Base-by-base conservation (phyloP, 2,329 filamentous ascomycete genomes). In the Verticillium isaacii region DNA sequence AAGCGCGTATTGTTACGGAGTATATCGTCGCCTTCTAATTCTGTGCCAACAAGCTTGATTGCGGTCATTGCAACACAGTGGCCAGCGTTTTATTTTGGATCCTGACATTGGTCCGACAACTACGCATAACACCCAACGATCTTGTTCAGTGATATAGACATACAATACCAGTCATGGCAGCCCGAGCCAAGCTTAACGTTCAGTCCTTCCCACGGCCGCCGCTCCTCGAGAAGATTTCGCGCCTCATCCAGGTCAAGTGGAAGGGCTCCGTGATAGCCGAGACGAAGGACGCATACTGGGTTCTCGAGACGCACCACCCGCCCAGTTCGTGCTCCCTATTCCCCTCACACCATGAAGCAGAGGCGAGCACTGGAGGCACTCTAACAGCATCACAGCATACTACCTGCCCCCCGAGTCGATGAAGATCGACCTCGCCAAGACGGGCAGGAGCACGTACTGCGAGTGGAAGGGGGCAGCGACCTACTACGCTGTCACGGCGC, bases 381-480 rank as follows among this genome's bases (percentile, higher is more conserved):
- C 23, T 32, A 5, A 61, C 60, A 12, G 25, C 9, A 7, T 9
- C 37, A 39, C 64, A 84, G 82, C 85, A 32, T 88, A 88, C 71
- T 88, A 88, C 68, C 74, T 89, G 5, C 84, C 86, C 1, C 79
- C 77, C 1, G 76, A 77, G 2, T 76, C 79, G 14, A 67, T 87
- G 61, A 77, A 77, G 23, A 66, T 84, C 14, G 75, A 79, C 4
- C 71, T 87, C 52, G 75, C 70, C 32, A 77, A 74, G 54, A 83
- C 82, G 3, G 70, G 74, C 2, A 77, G 78, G 25, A 69, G 65
- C 23, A 75, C 81, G 5, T 83, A 79, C 65, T 88, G 84, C 72
- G 85, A 87, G 71, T 88, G 83, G 82, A 88, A 87, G 71, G 85
- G 85, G 50, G 70, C 72, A 32, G 85, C 85, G 12, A 85, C 82